phyloP scores from a whole-genome alignment of 345 rosid species.

The Aquilaria sinensis region DNA sequence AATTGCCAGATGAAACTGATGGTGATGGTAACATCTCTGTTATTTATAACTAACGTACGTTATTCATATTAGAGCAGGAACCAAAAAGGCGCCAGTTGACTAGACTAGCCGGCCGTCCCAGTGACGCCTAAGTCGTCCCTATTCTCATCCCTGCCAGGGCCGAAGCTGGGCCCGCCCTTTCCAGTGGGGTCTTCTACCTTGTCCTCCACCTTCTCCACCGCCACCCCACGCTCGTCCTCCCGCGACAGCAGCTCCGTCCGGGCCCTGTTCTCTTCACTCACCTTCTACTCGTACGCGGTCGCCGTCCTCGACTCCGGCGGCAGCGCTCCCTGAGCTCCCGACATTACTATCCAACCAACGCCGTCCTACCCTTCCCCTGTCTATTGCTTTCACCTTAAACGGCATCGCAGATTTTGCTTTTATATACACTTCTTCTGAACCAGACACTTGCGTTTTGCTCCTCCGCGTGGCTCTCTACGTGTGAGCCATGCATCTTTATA shows the following conservation, averaged over 20 bases:
- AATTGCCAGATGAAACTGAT: too few species aligned
- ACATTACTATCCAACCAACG: slow-evolving; percentile 21
- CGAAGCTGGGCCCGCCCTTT: slow-evolving; percentile 42
- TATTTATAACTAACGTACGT: too few species aligned
- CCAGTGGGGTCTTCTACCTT: slow-evolving; percentile 42
- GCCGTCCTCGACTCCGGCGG: slow-evolving; percentile 46
- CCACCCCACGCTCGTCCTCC: slow-evolving; percentile 36
- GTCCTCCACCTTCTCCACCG: slow-evolving; percentile 35
- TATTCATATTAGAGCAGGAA: too few species aligned
- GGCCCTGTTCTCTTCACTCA: slow-evolving; percentile 28
- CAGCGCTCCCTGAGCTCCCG: slow-evolving; percentile 57
- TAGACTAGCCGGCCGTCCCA: slow-evolving; percentile 24
- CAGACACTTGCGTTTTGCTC: too few species aligned
- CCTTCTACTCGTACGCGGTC: slow-evolving; percentile 35
- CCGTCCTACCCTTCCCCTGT: too few species aligned
- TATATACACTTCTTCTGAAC: too few species aligned
- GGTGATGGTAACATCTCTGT: too few species aligned
- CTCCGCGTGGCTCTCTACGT: too few species aligned
- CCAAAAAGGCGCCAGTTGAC: too few species aligned
- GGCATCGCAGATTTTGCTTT: too few species aligned
- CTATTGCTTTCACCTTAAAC: too few species aligned
- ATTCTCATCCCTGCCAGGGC: slow-evolving; percentile 23
- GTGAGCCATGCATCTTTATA: too few species aligned
- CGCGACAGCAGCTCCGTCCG: slow-evolving; percentile 23
- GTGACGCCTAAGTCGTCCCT: slow-evolving; percentile 43